Evolutionary conservation across 371 early-diverging fungal species (phyloP).

Genomic region (Batkoa obscura): DNA sequence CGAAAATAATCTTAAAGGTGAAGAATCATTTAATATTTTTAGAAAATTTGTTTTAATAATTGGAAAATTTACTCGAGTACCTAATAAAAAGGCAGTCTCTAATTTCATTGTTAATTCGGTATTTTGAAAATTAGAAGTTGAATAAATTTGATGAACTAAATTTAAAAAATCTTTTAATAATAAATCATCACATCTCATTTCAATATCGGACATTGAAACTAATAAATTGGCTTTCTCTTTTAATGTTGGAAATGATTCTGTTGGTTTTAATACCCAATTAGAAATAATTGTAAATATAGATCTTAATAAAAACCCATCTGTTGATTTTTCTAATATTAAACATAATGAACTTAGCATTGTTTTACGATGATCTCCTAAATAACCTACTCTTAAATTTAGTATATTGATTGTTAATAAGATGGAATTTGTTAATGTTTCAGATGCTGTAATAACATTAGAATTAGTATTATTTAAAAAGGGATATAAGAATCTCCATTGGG

Average conservation of each 20-base stretch:
- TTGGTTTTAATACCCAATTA: constrained; percentile 61
- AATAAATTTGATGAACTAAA: constrained; percentile 75
- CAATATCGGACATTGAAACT: constrained; percentile 75
- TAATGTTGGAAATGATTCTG: constrained; percentile 78
- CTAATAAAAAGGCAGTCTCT: constrained; percentile 85
- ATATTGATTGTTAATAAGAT: constrained; percentile 48
- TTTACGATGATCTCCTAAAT: constrained; percentile 75
- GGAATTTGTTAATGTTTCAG: constrained; percentile 34
- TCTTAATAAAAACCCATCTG: constrained; percentile 44
- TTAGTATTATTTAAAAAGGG: constrained; percentile 10
- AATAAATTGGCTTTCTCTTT: constrained; percentile 87
- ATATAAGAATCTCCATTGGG: constrained; percentile 7
- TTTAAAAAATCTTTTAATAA: constrained; percentile 62
- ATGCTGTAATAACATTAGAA: neutral
- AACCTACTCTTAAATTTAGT: constrained; percentile 51
- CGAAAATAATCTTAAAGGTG: constrained; percentile 38
- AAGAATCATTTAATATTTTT: constrained; percentile 57
- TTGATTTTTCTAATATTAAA: constrained; percentile 63
- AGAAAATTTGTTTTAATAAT: constrained; percentile 59
- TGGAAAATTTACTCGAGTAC: constrained; percentile 59
- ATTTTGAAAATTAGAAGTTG: constrained; percentile 48
- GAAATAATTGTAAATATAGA: constrained; percentile 60
- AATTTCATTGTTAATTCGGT: constrained; percentile 82
- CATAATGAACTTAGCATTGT: constrained; percentile 62
- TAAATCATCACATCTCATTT: constrained; percentile 34